phyloP scores from a whole-genome alignment of 106 monocot genomes.

The Vanilla planifolia region DNA sequence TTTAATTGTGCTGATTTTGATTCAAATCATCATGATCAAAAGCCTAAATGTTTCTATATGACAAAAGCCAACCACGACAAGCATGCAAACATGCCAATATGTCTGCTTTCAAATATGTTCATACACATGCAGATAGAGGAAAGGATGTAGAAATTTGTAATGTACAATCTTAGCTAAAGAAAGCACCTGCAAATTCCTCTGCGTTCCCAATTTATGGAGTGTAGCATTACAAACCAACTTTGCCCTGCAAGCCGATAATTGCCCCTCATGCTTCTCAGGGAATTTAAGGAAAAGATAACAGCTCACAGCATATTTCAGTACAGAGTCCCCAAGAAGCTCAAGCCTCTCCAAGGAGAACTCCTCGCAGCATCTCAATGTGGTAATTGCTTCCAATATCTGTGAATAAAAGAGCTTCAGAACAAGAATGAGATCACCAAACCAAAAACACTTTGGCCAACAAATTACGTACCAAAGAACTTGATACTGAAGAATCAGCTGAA shows the following conservation, averaged over 20 bases:
- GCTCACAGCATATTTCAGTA: constrained; percentile 82
- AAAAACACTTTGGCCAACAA: background rate
- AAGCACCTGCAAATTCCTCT: constrained; percentile 66
- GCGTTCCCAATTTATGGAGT: constrained; percentile 64
- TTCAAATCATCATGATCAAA: no score
- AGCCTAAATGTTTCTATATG: no score
- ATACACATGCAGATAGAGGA: no score
- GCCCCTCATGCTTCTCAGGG: constrained; percentile 74
- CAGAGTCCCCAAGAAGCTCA: constrained; percentile 90
- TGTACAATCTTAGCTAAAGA: background rate
- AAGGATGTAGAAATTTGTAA: no score
- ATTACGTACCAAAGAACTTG: constrained; percentile 56
- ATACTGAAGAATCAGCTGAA: constrained; percentile 23
- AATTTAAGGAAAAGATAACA: constrained; percentile 65
- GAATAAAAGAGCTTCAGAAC: constrained; percentile 2
- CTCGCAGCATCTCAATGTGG: constrained; percentile 75
- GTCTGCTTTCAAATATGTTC: no score
- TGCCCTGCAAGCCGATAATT: constrained; percentile 51
- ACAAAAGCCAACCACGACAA: no score
- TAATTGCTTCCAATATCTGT: constrained; percentile 91
- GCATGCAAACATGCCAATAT: no score
- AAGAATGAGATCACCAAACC: background rate
- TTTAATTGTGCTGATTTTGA: no score
- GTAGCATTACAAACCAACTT: constrained; percentile 65
- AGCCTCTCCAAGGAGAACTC: constrained; percentile 86